A percentile compares a stretch with the other conserved stretches of the same genome.
These are phyloP conservation scores for Herpetospermum pedunculosum DNA, from an alignment of 306 rosid species.

Conservation along the genomic window DNA sequence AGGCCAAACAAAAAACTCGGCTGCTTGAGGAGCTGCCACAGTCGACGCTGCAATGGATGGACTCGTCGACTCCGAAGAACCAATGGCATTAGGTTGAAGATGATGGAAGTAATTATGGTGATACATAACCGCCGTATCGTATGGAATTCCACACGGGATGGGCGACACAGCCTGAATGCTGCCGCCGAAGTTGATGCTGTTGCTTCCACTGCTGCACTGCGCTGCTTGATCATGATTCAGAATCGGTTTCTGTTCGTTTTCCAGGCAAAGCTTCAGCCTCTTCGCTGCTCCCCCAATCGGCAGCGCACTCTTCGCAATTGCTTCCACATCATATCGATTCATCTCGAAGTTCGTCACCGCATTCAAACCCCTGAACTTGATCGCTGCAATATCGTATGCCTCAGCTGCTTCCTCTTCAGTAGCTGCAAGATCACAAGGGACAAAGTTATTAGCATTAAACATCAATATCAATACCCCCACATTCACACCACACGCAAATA, in stretches of 20 bases:
- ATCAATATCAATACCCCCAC: not conserved
- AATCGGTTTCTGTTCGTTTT: slow-evolving; percentile 44
- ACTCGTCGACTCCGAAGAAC: slow-evolving; percentile 18
- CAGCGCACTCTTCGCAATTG: slow-evolving; percentile 62
- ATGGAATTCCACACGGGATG: slow-evolving; percentile 58
- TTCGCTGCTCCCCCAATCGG: slow-evolving; percentile 93
- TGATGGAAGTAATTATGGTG: slow-evolving; percentile 67
- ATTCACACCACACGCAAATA: not conserved
- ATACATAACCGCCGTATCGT: slow-evolving; percentile 49
- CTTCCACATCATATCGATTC: slow-evolving; percentile 84
- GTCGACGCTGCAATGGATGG: slow-evolving; percentile 17
- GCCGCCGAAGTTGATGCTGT: slow-evolving; percentile 54
- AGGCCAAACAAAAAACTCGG: slow-evolving; percentile 87
- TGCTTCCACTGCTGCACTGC: slow-evolving; percentile 24
- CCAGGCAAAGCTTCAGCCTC: slow-evolving; percentile 66
- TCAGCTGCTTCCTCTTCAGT: slow-evolving; percentile 97
- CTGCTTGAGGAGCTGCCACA: slow-evolving; percentile 30
- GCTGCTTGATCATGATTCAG: slow-evolving; percentile 23
- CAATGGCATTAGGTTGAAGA: slow-evolving; percentile 27
- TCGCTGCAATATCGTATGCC: slow-evolving; percentile 92
- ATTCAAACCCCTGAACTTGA: slow-evolving; percentile 83
- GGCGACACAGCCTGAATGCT: slow-evolving; percentile 40
- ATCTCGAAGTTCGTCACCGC: slow-evolving; percentile 94
- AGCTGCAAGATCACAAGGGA: slow-evolving; percentile 37
- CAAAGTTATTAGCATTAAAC: not conserved